These are phyloP conservation scores for Zalaria sp. DNA, from an alignment of 2,329 filamentous ascomycete species.

Conservation along the genomic window DNA sequence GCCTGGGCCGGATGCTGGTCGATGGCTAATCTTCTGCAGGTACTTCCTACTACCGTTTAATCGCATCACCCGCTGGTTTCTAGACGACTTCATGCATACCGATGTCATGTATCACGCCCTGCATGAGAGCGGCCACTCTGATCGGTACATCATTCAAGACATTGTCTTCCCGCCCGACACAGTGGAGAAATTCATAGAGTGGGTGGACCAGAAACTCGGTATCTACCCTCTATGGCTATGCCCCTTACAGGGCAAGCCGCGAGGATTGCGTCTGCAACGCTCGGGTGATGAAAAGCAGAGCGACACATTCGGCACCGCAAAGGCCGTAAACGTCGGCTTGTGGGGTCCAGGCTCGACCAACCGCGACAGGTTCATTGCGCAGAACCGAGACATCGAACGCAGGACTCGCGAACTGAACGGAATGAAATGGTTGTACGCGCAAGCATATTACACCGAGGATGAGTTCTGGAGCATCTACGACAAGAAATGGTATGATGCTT, in stretches of 20 bases:
- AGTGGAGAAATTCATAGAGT: constrained; percentile 29
- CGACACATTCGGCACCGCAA: neutral
- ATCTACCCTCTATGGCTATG: constrained; percentile 37
- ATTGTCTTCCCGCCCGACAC: constrained; percentile 33
- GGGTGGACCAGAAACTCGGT: constrained; percentile 22
- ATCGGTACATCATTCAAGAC: constrained; percentile 52
- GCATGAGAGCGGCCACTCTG: constrained; percentile 45
- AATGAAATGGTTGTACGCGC: constrained; percentile 58
- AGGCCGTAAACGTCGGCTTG: constrained; percentile 44
- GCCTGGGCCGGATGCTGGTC: too few relatives aligned
- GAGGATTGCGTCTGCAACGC: neutral
- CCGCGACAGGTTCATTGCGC: constrained; percentile 32
- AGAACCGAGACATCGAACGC: constrained; percentile 47
- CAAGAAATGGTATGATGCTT: constrained; percentile 40
- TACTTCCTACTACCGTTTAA: constrained; percentile 56
- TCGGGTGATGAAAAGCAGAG: neutral
- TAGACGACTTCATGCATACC: constrained; percentile 50
- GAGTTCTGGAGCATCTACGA: constrained; percentile 58
- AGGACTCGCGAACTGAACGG: constrained; percentile 45
- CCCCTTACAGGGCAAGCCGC: constrained; percentile 19
- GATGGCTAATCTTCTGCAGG: constrained; percentile 24
- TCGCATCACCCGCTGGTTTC: constrained; percentile 43
- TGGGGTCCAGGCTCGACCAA: constrained; percentile 34
- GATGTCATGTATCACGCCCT: constrained; percentile 52
- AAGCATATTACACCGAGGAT: constrained; percentile 51